Evolutionary conservation across 2,329 filamentous ascomycete genomes (phyloP).

Genomic region (Diplocarpon mali): DNA sequence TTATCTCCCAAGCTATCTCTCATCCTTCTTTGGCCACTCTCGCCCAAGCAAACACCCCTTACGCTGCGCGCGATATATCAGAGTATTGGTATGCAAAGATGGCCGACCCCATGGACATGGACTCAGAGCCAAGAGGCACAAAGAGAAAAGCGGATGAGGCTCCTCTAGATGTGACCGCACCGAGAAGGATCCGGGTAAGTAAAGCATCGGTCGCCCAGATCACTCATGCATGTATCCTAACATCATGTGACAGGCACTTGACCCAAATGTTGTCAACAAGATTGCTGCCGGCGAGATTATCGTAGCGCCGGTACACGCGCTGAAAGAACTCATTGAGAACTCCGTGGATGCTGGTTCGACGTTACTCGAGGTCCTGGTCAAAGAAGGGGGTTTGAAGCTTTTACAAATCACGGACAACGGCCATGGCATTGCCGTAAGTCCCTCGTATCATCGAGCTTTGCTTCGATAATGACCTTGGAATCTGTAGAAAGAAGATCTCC

Average conservation of each 20-base stretch:
- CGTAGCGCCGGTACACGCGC: slow-evolving; percentile 85
- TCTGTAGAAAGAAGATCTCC: slow-evolving; percentile 70
- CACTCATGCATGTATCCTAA: not conserved
- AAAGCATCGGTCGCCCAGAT: slow-evolving; percentile 3
- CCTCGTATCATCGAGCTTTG: slow-evolving; percentile 4
- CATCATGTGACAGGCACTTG: slow-evolving; percentile 55
- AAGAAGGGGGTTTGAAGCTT: slow-evolving; percentile 89
- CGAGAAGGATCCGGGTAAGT: slow-evolving; percentile 37
- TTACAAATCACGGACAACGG: slow-evolving; percentile 97
- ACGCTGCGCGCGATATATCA: not conserved
- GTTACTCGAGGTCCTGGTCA: slow-evolving; percentile 78
- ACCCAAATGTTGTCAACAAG: slow-evolving; percentile 92
- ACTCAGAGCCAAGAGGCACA: slow-evolving; percentile 26
- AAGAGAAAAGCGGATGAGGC: slow-evolving; percentile 40
- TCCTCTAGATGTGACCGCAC: slow-evolving; percentile 29
- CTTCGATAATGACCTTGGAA: too few species aligned
- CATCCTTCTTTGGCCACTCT: not conserved
- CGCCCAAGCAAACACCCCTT: too few species aligned
- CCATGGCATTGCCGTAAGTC: slow-evolving; percentile 75
- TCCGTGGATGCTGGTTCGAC: slow-evolving; percentile 96
- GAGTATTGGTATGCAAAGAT: slow-evolving; percentile 8
- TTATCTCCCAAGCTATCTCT: not conserved
- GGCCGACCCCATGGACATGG: slow-evolving; percentile 32
- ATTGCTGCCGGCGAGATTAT: slow-evolving; percentile 98
- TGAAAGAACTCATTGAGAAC: slow-evolving; percentile 96